phyloP scores from a whole-genome alignment of 169 alveolate species.

The Besnoitia besnoiti region DNA sequence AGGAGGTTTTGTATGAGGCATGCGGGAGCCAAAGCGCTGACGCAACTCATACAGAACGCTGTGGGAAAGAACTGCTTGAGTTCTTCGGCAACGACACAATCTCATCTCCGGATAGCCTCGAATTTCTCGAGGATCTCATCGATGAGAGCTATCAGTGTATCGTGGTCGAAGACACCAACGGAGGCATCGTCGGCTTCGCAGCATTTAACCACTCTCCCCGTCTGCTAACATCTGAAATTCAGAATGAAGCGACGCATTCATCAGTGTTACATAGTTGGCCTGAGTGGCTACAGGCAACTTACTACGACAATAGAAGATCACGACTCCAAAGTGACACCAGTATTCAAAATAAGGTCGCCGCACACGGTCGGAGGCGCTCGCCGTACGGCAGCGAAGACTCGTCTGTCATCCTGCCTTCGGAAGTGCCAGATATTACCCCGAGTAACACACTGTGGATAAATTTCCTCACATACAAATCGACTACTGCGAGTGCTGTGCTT shows the following conservation, averaged over 20 bases:
- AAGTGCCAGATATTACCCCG: constrained; percentile 21
- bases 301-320: neutral
- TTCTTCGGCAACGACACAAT: neutral
- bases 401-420: constrained; percentile 1
- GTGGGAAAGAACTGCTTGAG: neutral
- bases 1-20: neutral
- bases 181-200: constrained; percentile 13
- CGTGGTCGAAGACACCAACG: constrained; percentile 29
- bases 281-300: neutral
- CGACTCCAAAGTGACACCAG: no score
- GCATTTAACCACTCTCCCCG: constrained; percentile 40
- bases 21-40: neutral
- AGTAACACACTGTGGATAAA: constrained; percentile 47
- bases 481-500: neutral
- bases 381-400: no score
- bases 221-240: neutral
- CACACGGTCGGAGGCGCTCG: no score
- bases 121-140: neutral
- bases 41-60: neutral
- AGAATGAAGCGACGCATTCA: neutral
- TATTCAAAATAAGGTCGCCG: no score
- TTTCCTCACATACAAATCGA: neutral
- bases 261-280: neutral
- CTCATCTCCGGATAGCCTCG: neutral
- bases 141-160: constrained; percentile 36